These are phyloP conservation scores for Pulveroboletus ravenelii DNA, from an alignment of 768 basidiomycete genomes.

Conservation along the genomic window DNA sequence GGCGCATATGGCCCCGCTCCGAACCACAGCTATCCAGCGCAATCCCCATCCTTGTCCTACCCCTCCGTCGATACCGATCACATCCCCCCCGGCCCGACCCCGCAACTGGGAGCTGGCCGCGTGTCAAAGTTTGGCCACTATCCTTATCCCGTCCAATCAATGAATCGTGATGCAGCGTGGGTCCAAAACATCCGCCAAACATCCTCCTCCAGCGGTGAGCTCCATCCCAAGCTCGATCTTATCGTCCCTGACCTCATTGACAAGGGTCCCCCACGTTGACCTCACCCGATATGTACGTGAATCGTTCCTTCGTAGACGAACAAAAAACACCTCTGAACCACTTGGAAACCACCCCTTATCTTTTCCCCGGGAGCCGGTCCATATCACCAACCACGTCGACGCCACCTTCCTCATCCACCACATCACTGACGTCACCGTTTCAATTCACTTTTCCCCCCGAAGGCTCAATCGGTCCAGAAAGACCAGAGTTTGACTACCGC, in stretches of 20 bases:
- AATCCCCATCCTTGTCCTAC: conserved; percentile 46
- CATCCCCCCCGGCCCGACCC: conserved; percentile 21
- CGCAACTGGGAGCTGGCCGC: conserved; percentile 40
- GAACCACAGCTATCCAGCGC: conserved; percentile 38
- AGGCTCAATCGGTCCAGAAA: conserved; percentile 46
- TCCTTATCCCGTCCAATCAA: conserved; percentile 35
- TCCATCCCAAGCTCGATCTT: conserved; percentile 25
- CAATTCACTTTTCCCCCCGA: conserved; percentile 60
- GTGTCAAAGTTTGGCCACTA: conserved; percentile 52
- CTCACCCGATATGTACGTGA: conserved; percentile 43
- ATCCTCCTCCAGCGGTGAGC: conserved; percentile 30
- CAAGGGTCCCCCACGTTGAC: conserved; percentile 54
- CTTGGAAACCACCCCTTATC: conserved; percentile 53
- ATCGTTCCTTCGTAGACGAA: conserved; percentile 49
- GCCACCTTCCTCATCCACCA: conserved; percentile 53
- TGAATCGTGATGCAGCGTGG: conserved; percentile 30
- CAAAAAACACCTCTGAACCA: conserved; percentile 49
- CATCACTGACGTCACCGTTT: conserved; percentile 62
- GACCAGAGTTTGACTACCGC: conserved; percentile 63
- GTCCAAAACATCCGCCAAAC: conserved; percentile 27
- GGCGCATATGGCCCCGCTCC: conserved; percentile 39
- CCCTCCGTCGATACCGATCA: conserved; percentile 32
- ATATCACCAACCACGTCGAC: conserved; percentile 66
- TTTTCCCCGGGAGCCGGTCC: conserved; percentile 64
- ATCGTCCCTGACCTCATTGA: conserved; percentile 35